Evolutionary conservation across 2,329 filamentous ascomycete species (phyloP), one percentile per base, ranked within the genome.

Genomic region (Aspergillus arachidicola): DNA sequence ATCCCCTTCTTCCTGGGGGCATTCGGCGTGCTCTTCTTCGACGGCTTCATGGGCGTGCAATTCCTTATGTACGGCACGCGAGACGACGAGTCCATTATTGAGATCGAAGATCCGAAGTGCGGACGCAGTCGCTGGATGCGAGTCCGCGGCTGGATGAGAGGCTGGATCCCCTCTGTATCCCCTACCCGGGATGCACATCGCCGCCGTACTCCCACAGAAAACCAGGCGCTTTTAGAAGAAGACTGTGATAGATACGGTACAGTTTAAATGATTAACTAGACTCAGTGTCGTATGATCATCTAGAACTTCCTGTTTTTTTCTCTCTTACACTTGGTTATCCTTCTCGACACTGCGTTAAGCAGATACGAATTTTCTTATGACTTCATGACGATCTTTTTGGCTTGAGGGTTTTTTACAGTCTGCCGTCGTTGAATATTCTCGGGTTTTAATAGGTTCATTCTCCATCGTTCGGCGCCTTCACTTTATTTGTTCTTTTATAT

Each of bases 1-100:
- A 75, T 84, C 14, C 88, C 88, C 0, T 91, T 91, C 74, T 90
- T 87, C 73, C 80, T 90, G 0, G 88, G 88, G 6, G 87, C 88
- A 6, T 86, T 87, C 2, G 88, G 88, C 10, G 88, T 90, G 1
- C 76, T 91, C 7, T 78, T 82, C 23, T 79, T 90, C 73, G 88
- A 91, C 73, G 87, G 82, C 0, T 84, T 83, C 30, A 85, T 91
- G 59, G 87, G 87, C 0, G 73, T 88, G 41, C 88, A 91, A 65
- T 90, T 90, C 71, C 76, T 85, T 67, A 79, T 85, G 66, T 90
- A 87, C 70, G 85, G 86, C 10, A 81, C 85, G 63, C 65, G 70
- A 1, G 76, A 75, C 26, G 76, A 77, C 48, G 78, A 74, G 62
- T 77, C 81, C 58, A 80, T 84, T 58, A 78, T 84, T 36, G 78